These are phyloP conservation scores for Leccinum fibrillosum DNA, from an alignment of 768 basidiomycete genomes.

Conservation along the genomic window DNA sequence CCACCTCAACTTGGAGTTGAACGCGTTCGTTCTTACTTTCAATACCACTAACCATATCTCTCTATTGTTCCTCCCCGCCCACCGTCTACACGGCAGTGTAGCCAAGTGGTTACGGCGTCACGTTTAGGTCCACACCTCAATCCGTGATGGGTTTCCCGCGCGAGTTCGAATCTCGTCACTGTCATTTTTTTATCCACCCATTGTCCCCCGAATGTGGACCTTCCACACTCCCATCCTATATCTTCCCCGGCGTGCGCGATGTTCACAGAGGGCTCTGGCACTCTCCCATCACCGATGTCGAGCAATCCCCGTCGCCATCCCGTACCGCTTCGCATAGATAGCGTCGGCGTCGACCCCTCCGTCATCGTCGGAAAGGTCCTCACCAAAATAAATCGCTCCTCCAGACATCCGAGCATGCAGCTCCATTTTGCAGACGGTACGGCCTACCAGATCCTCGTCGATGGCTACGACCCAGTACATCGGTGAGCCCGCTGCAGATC, in stretches of 20 bases:
- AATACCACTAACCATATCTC: not conserved
- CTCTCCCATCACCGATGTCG: constrained; percentile 24
- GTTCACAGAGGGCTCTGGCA: constrained; percentile 12
- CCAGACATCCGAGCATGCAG: constrained; percentile 45
- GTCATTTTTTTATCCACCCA: constrained; percentile 31
- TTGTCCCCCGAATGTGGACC: constrained; percentile 2
- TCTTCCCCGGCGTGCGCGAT: constrained; percentile 1
- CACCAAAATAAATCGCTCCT: constrained; percentile 38
- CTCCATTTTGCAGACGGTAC: constrained; percentile 45
- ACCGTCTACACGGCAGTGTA: constrained; percentile 40
- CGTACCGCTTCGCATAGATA: constrained; percentile 31
- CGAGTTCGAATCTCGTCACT: constrained; percentile 62
- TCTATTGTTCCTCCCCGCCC: not conserved
- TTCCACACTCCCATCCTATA: constrained; percentile 6
- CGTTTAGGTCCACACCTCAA: constrained; percentile 44
- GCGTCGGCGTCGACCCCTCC: constrained; percentile 38
- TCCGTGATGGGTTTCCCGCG: constrained; percentile 58
- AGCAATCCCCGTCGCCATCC: constrained; percentile 33
- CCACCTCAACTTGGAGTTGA: not conserved
- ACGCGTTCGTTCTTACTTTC: constrained; percentile 3
- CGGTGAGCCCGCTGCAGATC: constrained; percentile 25
- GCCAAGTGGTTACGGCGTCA: constrained; percentile 61
- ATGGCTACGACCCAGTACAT: constrained; percentile 57
- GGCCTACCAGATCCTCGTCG: constrained; percentile 51
- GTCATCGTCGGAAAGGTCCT: constrained; percentile 44